A percentile compares a stretch with the other conserved stretches of the same genome.
Evolutionary conservation across 1,139 yeast genomes (phyloP).

Genomic region (Yamadazyma jaroonii): DNA sequence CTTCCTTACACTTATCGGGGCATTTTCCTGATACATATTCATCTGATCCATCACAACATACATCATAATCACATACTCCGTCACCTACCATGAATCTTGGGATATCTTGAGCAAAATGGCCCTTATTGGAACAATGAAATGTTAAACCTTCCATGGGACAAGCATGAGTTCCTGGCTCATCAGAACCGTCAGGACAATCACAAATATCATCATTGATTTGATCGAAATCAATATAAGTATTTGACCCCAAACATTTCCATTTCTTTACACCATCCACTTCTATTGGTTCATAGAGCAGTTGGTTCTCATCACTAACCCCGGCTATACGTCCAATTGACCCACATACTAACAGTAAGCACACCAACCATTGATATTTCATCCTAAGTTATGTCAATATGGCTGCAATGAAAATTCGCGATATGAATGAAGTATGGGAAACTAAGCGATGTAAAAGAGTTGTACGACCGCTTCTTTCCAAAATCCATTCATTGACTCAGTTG

Average conservation of each 20-base stretch:
- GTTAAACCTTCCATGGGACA: slow-evolving; percentile 47
- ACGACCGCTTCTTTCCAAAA: slow-evolving; percentile 36
- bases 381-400: too few relatives aligned
- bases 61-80: slow-evolving; percentile 87
- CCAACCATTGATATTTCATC: neutral
- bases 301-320: slow-evolving; percentile 39
- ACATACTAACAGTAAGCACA: neutral
- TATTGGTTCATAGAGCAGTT: slow-evolving; percentile 53
- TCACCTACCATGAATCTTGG: slow-evolving; percentile 72
- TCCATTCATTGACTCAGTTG: slow-evolving; percentile 30
- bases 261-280: slow-evolving; percentile 27
- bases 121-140: slow-evolving; percentile 79
- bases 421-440: slow-evolving; percentile 4
- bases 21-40: slow-evolving; percentile 54
- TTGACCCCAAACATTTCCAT: slow-evolving; percentile 75
- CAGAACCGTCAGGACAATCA: slow-evolving; percentile 98
- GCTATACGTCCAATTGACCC: slow-evolving; percentile 9
- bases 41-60: slow-evolving; percentile 95
- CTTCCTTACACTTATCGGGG: slow-evolving; percentile 56
- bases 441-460: slow-evolving; percentile 32
- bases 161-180: slow-evolving; percentile 94
- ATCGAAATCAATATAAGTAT: slow-evolving; percentile 52
- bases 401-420: neutral
- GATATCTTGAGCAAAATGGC: slow-evolving; percentile 57
- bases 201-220: slow-evolving; percentile 87